Evolutionary conservation across 2,329 filamentous ascomycete genomes (phyloP).

Genomic region (Grosmannia huntii): DNA sequence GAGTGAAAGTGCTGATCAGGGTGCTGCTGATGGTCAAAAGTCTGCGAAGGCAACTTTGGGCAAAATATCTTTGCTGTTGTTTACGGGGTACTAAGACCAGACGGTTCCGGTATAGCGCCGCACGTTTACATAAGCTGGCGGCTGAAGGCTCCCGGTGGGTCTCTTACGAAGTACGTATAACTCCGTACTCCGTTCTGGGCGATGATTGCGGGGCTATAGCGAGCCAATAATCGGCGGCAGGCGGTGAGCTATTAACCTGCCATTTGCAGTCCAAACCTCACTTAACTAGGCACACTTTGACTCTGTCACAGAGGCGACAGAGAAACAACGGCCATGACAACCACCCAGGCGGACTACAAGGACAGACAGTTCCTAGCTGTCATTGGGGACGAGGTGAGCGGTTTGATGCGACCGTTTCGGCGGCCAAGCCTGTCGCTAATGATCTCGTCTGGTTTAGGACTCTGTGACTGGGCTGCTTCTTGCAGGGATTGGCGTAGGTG

Average conservation of each 20-base stretch:
- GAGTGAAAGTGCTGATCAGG: background rate
- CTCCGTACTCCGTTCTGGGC: background rate
- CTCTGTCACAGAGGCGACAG: background rate
- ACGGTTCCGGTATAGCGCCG: background rate
- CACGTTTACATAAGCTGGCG: background rate
- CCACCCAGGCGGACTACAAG: slow-evolving; percentile 47
- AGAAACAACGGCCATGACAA: background rate
- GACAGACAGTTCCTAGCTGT: slow-evolving; percentile 94
- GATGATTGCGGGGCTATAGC: background rate
- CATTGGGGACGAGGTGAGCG: slow-evolving; percentile 81
- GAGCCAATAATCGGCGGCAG: background rate
- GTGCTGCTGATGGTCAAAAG: background rate
- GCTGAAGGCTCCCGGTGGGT: background rate
- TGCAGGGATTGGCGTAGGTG: slow-evolving; percentile 76
- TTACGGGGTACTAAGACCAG: background rate
- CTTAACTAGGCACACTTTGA: background rate
- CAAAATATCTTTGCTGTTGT: slow-evolving; percentile 1
- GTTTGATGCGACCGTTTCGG: background rate
- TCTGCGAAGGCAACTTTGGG: background rate
- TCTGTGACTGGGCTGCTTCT: slow-evolving; percentile 92
- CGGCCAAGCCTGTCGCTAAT: background rate
- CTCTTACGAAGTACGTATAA: no score
- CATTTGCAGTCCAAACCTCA: background rate
- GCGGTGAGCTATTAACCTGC: slow-evolving; percentile 3
- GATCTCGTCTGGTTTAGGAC: slow-evolving; percentile 42